Base-by-base conservation (phyloP, 2,329 filamentous ascomycete genomes). In the Pseudodiploospora longispora region DNA sequence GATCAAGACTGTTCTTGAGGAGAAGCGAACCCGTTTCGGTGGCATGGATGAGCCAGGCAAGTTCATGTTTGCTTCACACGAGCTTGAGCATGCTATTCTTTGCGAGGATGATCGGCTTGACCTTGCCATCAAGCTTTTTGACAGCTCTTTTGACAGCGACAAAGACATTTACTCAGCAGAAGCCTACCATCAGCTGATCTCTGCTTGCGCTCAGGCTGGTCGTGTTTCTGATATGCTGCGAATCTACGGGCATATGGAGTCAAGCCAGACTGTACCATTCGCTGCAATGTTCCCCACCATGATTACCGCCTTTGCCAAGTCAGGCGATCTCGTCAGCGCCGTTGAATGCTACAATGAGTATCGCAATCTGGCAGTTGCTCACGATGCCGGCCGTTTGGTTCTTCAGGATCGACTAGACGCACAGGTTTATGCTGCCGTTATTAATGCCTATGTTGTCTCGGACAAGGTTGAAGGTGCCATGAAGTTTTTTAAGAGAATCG, bases 321-420 rank as follows among this genome's bases (percentile, higher is more conserved):
- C 77, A 8, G 86, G 89, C 40, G 89, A 97, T 60, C 69, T 97
- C 37, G 75, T 82, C 55, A 94, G 86, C 54, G 93, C 90, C 19
- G 87, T 97, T 6, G 89, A 95, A 62, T 89, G 88, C 66, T 98
- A 96, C 68, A 91, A 94, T 52, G 87, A 95, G 65, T 97, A 97
- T 73, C 88, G 88, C 59, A 78, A 80, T 38, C 73, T 96, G 36
- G 90, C 91, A n/a, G 80, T 97, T 42, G 82, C 84, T 34, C 78
- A 93, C 60, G 86, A 96, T 62, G 79, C 76, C 34, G 89, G 89
- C 46, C 72, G 80, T 47, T 72, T 82, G 38, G 77, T 77, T 12
- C 70, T 89, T 7, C 72, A 83, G 38, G 75, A 84, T 50, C 82
- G 90, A 41, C 75, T 86, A 39, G 91, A 97, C 59, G 80, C 83